Base-by-base conservation (phyloP, 495 filamentous ascomycete genomes). In the Penicillium maclennaniae region DNA sequence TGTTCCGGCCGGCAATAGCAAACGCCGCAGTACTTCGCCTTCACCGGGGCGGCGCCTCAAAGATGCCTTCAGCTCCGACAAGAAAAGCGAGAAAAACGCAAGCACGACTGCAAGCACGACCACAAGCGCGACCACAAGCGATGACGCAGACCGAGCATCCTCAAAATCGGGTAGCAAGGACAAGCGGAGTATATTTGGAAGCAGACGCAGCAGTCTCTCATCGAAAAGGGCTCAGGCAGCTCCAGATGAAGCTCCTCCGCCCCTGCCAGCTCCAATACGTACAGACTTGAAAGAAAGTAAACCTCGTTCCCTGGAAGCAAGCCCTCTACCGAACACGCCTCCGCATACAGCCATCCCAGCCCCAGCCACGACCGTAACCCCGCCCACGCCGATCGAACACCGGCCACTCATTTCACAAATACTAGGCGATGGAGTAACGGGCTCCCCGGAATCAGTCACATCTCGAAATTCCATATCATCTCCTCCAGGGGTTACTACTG, bases 331-430 rank as follows among this genome's bases (percentile, higher is more conserved):
- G 23, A 69, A 69, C 28, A 80, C 78, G 34, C 76, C 77, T 40
- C 70, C 73, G 0, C 71, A 65, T 53, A 70, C 71, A 16, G 71
- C 69, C 23, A 58, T 73, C 23, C 68, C 70, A 6, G 62, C 74
- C 4, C 78, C 78, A 12, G 55, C 71, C 7, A 82, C 78, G 4
- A 81, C 76, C 10, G 69, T 81, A 39, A 83, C 79, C n/a, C 79
- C 79, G 12, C 79, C 79, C 2, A 81, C 79, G 9, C 79, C 79
- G 9, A 72, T 64, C 10, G 72, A 74, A 36, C 43, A 63, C 43
- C 62, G 41, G 20, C 60, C 57, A 5, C 52, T 61, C 20, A 46
- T 17, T 37, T 31, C 55, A 9, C 55, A 53, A 25, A 56, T 73
- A 14, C 45, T 63, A 7, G 55, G 69, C 20, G 53, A 63, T 0